Evolutionary conservation across 495 filamentous ascomycete genomes (phyloP), one percentile per base, ranked within the genome.

Genomic region (Elaphomyces granulatus): DNA sequence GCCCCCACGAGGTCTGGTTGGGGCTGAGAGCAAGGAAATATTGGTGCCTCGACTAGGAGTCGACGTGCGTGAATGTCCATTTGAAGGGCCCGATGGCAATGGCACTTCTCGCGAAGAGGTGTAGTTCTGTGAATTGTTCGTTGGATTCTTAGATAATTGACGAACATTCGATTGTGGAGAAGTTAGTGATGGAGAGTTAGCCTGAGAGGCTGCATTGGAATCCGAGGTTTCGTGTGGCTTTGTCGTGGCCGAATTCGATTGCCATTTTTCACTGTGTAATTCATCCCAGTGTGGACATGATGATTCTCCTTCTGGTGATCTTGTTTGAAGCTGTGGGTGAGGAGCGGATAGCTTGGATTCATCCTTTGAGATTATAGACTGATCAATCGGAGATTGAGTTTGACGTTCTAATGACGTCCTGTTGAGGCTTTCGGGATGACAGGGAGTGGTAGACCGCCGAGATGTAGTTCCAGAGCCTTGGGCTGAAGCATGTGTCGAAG

Each of bases 1-100:
- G 36, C 61, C 67, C 20, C 71, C 69, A 28, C 71, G 70, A 23
- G 74, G 74, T 8, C 70, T 71, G 12, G 73, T 76, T n/a, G 75
- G 75, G 9, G 74, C 74, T 26, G 71, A 68, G 1, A 77, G 53
- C 15, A 74, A 44, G 21, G 72, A 67, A 19, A 66, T 52, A 45
- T 61, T 74, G 3, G 55, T 50, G 10, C 58, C 58, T 8, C 72
- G 71, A 48, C 57, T 66, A 23, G 67, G 71, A 4, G 64, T 52
- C 10, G 66, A 60, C 44, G 64, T 53, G 2, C 61, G 53, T 23
- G 64, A 66, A 8, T 66, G 53, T 16, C 61, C 60, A 38, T 64
- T 54, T 8, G 68, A 62, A 3, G 68, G 67, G 3, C 66, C 72
- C 16, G 62, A 55, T 8, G 71, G 66, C 14, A 66, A 58, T 4